phyloP scores from a whole-genome alignment of 192 early-diverging fungal genomes.

The Coemansia sp. region DNA sequence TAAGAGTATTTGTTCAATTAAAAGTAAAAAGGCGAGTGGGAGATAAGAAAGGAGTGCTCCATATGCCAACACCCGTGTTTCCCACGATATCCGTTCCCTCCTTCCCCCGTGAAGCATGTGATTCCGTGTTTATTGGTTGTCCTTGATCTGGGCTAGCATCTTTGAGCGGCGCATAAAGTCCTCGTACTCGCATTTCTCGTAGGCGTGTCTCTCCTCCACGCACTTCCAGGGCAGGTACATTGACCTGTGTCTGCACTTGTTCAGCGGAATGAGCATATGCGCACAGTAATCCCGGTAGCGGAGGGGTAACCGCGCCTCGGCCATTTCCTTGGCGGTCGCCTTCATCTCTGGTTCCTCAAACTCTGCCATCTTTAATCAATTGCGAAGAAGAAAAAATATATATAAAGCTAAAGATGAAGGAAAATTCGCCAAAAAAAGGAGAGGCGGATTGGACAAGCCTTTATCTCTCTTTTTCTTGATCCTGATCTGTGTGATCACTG shows the following conservation, averaged over 20 bases:
- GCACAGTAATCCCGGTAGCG: conserved; percentile 94
- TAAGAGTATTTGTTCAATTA: not conserved
- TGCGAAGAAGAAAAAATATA: not conserved
- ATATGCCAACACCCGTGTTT: not conserved
- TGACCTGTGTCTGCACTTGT: conserved; percentile 85
- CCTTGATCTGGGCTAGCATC: conserved; percentile 46
- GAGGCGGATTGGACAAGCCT: not conserved
- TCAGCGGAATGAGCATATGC: conserved; percentile 82
- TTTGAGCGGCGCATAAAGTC: conserved; percentile 61
- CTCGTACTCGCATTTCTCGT: conserved; percentile 95
- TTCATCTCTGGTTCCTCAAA: conserved; percentile 68
- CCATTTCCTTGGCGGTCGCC: conserved; percentile 84
- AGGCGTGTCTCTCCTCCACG: conserved; percentile 80
- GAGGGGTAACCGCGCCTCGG: conserved; percentile 76
- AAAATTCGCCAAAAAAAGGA: not conserved
- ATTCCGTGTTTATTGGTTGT: not conserved
- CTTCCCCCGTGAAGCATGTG: not conserved
- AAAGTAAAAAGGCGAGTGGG: not conserved
- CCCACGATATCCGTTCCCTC: not conserved
- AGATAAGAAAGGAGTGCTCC: not conserved
- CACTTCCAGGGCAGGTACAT: conserved; percentile 94
- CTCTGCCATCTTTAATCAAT: conserved; percentile 31
- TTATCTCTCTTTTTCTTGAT: conserved; percentile 1
- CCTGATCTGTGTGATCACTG: conserved; percentile 11
- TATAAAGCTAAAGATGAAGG: not conserved